Conservation (phyloP, 306 rosid genomes). For the Vicia sativa region DNA sequence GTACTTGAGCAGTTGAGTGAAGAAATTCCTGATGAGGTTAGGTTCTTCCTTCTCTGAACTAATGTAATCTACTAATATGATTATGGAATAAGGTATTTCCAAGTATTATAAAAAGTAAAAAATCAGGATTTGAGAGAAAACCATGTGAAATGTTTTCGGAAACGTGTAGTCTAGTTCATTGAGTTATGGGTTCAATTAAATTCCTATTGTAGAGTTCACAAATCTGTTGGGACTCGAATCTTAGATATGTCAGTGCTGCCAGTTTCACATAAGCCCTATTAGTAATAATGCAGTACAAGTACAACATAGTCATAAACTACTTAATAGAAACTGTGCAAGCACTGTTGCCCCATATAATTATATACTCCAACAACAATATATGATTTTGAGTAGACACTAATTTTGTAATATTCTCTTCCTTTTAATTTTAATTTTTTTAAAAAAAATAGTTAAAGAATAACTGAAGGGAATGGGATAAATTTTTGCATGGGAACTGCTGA, state of each 20-base stretch:
- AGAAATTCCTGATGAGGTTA: slow-evolving; percentile 93
- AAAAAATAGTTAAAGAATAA: slow-evolving; percentile 8
- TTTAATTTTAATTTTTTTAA: slow-evolving; percentile 18
- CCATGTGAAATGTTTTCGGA: background rate
- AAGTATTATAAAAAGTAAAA: background rate
- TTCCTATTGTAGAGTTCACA: background rate
- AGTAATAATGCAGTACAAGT: slow-evolving; percentile 6
- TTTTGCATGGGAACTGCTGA: background rate
- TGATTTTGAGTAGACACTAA: slow-evolving; percentile 8
- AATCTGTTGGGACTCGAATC: background rate
- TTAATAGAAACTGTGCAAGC: background rate
- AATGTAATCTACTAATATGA: slow-evolving; percentile 3
- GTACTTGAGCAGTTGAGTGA: slow-evolving; percentile 77
- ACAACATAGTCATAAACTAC: slow-evolving; percentile 2
- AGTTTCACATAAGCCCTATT: background rate
- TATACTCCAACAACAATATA: slow-evolving; percentile 7
- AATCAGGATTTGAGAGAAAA: slow-evolving; percentile 2
- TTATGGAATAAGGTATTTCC: background rate
- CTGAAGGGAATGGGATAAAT: background rate
- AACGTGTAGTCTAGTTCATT: background rate
- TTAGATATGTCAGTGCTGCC: background rate
- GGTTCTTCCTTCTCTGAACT: slow-evolving; percentile 34
- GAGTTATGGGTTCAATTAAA: background rate
- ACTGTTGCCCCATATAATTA: background rate
- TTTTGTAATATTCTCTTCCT: background rate